phyloP scores from a whole-genome alignment of 106 monocot species.

The Allium fistulosum region DNA sequence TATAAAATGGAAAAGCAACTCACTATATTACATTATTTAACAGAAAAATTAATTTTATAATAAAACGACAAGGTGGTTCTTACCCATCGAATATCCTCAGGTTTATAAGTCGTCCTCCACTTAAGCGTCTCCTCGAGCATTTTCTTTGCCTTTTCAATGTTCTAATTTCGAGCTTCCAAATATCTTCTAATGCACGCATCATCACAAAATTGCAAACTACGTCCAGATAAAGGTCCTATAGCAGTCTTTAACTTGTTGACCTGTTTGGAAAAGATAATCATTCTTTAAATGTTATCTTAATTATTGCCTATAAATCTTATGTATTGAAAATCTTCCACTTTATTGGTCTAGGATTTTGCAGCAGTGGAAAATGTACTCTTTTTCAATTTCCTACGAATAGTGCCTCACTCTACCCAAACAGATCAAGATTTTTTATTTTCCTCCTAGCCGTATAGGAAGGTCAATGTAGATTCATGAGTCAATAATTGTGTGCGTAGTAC shows the following conservation, averaged over 20 bases:
- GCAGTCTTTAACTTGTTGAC: constrained; percentile 46
- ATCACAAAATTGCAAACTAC: constrained; percentile 34
- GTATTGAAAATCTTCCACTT: no score
- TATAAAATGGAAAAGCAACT: not conserved
- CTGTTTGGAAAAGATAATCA: constrained; percentile 17
- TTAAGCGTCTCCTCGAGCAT: constrained; percentile 82
- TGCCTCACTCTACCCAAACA: not conserved
- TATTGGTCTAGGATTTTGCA: not conserved
- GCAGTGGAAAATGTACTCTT: not conserved
- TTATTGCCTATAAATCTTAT: no score
- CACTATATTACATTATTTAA: not conserved
- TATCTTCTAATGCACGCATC: constrained; percentile 70
- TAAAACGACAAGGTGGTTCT: not conserved
- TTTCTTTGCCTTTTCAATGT: constrained; percentile 60
- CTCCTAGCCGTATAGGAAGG: not conserved
- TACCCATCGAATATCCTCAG: constrained; percentile 88
- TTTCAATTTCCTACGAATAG: not conserved
- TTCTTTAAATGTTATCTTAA: no score
- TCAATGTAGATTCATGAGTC: not conserved
- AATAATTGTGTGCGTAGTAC: not conserved
- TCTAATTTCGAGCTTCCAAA: constrained; percentile 73
- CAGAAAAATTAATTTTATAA: not conserved
- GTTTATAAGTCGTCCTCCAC: constrained; percentile 69
- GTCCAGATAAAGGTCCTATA: constrained; percentile 42
- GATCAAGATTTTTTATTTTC: not conserved